Evolutionary conservation across 352 stramenopile species (phyloP), one percentile per base, ranked within the genome.

Genomic region (Halophytophthora batemanensis): DNA sequence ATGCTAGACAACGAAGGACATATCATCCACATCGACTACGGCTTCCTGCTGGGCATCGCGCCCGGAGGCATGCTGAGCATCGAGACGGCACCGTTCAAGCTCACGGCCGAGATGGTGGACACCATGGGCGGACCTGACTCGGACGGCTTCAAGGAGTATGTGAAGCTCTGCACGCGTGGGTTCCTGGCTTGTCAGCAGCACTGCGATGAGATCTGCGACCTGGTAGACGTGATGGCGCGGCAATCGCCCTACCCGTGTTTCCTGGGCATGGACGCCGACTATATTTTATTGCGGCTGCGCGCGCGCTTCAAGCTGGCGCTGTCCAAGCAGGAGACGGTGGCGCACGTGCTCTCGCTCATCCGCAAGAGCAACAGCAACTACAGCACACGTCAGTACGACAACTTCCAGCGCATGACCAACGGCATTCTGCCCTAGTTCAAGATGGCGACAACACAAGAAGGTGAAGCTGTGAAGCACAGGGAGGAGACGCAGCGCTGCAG

Each of bases 1-100:
- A 98, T 99, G 90, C 87, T 99, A 45, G 97, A 99, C 72, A 98
- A 91, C 40, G 82, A 97, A 72, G 97, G 98, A 13, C 96, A 98
- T 68, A 84, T 99, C 10, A 97, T 99, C 56, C 96, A 99, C 72
- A 99, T 99, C 58, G 98, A 99, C 69, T 99, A 99, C 77, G 98
- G 98, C 7, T 99, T 99, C 69, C 75, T 99, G 35, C 90, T 99
- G 49, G 96, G 96, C 21, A 99, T 98, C 77, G 97, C 95, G 28
- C 97, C 97, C 1, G 98, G 97, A 56, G 96, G 98, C 53, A 98
- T 97, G 74, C 98, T 98, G 46, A 98, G 84, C 42, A 97, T 99
- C 52, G 98, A 99, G 73, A 97, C 93, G 33, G 97, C 97, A 41
- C 97, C 98, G 21, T 99, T 99, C 85, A 99, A 99, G 66, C 76